phyloP scores from a whole-genome alignment of 164 flowering plant species.

The Macadamia integrifolia region DNA sequence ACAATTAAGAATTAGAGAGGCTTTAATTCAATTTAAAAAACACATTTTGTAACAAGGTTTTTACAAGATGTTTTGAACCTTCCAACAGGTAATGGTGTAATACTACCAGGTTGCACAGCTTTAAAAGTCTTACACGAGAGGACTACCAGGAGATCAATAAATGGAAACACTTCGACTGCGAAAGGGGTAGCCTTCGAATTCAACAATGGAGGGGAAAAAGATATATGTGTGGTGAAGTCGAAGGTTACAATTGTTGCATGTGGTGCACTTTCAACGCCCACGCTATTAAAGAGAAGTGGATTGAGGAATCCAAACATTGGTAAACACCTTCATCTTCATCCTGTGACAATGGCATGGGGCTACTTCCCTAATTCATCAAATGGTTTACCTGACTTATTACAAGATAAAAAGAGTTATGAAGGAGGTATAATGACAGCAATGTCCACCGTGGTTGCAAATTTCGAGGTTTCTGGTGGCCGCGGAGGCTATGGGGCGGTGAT shows the following conservation, averaged over 20 bases:
- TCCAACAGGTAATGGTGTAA: too few relatives aligned
- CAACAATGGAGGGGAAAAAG: slow-evolving; percentile 19
- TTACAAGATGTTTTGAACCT: too few relatives aligned
- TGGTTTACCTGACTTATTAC: slow-evolving; percentile 23
- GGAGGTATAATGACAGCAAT: slow-evolving; percentile 88
- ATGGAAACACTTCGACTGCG: slow-evolving; percentile 23
- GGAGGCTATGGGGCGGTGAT: slow-evolving; percentile 53
- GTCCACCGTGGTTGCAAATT: slow-evolving; percentile 45
- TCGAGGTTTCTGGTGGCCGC: slow-evolving; percentile 15
- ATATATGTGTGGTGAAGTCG: slow-evolving; percentile 37
- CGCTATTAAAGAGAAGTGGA: slow-evolving; percentile 51
- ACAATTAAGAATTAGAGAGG: too few relatives aligned
- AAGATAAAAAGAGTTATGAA: slow-evolving; percentile 57
- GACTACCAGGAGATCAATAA: slow-evolving; percentile 11
- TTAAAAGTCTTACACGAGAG: slow-evolving; percentile 28
- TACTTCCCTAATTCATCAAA: slow-evolving; percentile 37
- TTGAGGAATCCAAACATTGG: slow-evolving; percentile 65
- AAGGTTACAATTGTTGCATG: slow-evolving; percentile 62
- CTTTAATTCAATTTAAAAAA: too few relatives aligned
- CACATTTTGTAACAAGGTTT: too few relatives aligned
- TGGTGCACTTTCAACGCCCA: slow-evolving; percentile 65
- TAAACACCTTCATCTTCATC: slow-evolving; percentile 64
- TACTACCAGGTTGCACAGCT: too few relatives aligned
- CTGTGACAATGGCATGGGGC: slow-evolving; percentile 82
- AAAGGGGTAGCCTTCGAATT: slow-evolving; percentile 46